These are phyloP conservation scores for Pyrenophora seminiperda DNA, from an alignment of 2,329 filamentous ascomycete genomes.

Conservation along the genomic window DNA sequence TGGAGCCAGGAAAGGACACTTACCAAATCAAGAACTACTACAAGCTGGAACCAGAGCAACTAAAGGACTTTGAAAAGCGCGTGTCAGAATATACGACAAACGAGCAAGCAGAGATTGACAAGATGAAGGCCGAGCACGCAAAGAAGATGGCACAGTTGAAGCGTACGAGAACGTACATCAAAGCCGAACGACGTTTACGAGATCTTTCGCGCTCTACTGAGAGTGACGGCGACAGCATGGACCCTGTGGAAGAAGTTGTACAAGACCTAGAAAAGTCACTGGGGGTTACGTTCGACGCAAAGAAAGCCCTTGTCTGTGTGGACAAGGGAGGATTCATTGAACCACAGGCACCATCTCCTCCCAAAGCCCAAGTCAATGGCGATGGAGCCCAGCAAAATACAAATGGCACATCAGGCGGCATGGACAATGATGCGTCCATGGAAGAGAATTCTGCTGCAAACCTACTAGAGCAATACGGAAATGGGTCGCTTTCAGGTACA, in stretches of 20 bases:
- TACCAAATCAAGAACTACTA: conserved; percentile 61
- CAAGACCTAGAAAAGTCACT: conserved; percentile 73
- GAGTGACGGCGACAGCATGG: conserved; percentile 31
- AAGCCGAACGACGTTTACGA: conserved; percentile 77
- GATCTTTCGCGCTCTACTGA: conserved; percentile 59
- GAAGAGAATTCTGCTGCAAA: conserved; percentile 59
- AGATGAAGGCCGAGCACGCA: conserved; percentile 79
- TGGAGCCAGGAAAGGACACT: conserved; percentile 31
- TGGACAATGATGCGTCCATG: conserved; percentile 36
- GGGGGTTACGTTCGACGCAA: conserved; percentile 68
- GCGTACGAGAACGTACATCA: conserved; percentile 69
- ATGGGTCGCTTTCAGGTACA: conserved; percentile 64
- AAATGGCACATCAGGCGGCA: conserved; percentile 44
- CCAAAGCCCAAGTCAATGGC: conserved; percentile 39
- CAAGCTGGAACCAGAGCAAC: conserved; percentile 73
- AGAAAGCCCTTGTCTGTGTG: conserved; percentile 70
- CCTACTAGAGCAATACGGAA: conserved; percentile 71
- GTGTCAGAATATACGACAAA: conserved; percentile 73
- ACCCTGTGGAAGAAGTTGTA: conserved; percentile 73
- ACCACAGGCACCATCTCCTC: conserved; percentile 53
- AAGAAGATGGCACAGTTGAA: conserved; percentile 76
- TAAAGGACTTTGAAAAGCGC: conserved; percentile 82
- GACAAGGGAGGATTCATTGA: conserved; percentile 75
- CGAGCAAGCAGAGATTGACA: conserved; percentile 80
- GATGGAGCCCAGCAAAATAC: conserved; percentile 32